Conservation (phyloP, 2,329 filamentous ascomycete species). For the Drechmeria coniospora region DNA sequence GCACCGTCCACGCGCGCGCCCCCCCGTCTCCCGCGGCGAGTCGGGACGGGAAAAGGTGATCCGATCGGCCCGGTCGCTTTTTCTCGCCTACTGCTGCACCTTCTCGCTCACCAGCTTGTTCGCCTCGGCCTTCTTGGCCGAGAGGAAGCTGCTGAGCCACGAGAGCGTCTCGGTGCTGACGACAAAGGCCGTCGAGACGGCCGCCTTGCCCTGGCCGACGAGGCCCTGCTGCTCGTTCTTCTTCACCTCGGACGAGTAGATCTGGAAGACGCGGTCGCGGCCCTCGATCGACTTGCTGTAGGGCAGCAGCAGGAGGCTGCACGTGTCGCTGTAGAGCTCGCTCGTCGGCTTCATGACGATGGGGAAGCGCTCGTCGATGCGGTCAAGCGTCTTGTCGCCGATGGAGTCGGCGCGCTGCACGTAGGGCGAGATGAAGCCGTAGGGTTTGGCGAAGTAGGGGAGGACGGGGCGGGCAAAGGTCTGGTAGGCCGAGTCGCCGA, state of each 20-base stretch:
- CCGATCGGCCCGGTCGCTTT: neutral
- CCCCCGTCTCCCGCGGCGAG: no score
- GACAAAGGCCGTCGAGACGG: conserved; percentile 50
- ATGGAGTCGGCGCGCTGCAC: conserved; percentile 66
- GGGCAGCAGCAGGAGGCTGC: conserved; percentile 45
- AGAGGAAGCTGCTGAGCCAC: conserved; percentile 44
- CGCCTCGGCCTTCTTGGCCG: conserved; percentile 45
- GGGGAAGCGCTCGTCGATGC: conserved; percentile 56
- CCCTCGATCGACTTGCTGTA: conserved; percentile 45
- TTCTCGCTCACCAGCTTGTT: conserved; percentile 40
- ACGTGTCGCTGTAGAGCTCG: conserved; percentile 51
- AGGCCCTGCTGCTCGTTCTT: conserved; percentile 48
- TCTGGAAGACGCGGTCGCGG: conserved; percentile 42
- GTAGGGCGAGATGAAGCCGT: conserved; percentile 72
- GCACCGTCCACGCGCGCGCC: no score
- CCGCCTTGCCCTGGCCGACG: conserved; percentile 54
- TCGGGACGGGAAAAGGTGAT: neutral
- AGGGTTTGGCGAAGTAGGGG: conserved; percentile 56
- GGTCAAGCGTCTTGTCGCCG: conserved; percentile 54
- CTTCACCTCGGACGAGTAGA: conserved; percentile 45
- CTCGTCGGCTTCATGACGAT: conserved; percentile 60
- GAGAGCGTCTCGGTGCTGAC: conserved; percentile 49
- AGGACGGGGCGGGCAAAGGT: conserved; percentile 64
- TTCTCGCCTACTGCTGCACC: conserved; percentile 23
- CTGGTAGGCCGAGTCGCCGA: conserved; percentile 61